Base-by-base conservation (phyloP, 2,329 filamentous ascomycete genomes). In the Claviceps citrina region DNA sequence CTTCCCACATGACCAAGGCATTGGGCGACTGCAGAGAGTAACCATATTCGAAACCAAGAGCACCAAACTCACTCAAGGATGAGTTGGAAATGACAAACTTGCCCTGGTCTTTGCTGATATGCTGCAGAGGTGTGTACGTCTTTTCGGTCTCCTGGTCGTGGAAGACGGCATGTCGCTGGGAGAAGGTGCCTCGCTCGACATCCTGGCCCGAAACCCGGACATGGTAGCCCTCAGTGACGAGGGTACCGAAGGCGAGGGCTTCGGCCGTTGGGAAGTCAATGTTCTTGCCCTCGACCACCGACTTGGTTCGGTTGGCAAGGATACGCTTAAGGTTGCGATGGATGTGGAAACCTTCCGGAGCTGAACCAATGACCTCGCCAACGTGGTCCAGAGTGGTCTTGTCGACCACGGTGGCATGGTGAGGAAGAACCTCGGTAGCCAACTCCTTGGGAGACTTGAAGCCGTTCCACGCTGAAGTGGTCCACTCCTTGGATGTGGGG, bases 391-490 rank as follows among this genome's bases (percentile, higher is more conserved):
- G 65, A 12, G 76, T 78, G 47, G 81, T 72, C 44, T 62, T 57
- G 46, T 83, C 78, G 33, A 96, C 79, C 37, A 78, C 83, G 30
- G 91, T 98, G 20, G 85, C 80, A 52, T 84, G 76, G 66, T 98
- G 91, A 38, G 89, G 87, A 38, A 98, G 71, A 34, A 96, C 78
- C 67, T 98, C 91, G 19, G 81, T 91, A 25, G 89, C 87, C 47
- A 98, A 71, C 65, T 98, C 91, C 71, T 95, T 96, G 54, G 91
- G 91, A 25, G 87, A 93, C 70, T 96, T 96, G 78, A 98, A 96
- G 46, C 89, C 89, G 66, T 98, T 93, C 91, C 91, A 98, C 42
- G 91, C 89, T 38, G 87, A 95, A 7, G 91, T 96, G 51, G 94
- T 78, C 91, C 91, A 98, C 65, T 98, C 91, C 67, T 94, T 93